Percentiles rank a stretch among this genome's conserved stretches.
These are phyloP conservation scores for Wickerhamiella occidentalis DNA, from an alignment of 805 yeast species.

Conservation along the genomic window DNA sequence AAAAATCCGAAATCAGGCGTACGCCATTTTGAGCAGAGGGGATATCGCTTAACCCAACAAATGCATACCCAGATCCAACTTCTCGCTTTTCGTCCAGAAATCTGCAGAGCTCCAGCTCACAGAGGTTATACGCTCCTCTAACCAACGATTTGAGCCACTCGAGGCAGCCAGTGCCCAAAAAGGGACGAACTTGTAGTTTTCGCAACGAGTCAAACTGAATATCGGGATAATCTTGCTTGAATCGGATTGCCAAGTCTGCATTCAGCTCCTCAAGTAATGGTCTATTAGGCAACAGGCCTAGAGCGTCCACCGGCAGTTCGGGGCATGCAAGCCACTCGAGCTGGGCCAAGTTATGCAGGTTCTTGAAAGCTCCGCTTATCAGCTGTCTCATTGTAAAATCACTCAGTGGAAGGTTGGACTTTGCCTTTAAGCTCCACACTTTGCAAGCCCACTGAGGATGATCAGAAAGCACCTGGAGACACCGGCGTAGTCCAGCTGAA, in stretches of 20 bases:
- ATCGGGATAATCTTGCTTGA: constrained; percentile 15
- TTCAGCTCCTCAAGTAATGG: constrained; percentile 14
- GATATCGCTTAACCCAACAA: constrained; percentile 19
- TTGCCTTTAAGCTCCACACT: constrained; percentile 18
- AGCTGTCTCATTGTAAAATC: constrained; percentile 21
- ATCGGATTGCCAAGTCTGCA: constrained; percentile 19
- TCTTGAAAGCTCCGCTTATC: constrained; percentile 18
- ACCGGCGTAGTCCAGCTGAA: constrained; percentile 25
- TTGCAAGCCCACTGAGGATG: constrained; percentile 13
- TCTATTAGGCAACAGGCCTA: constrained; percentile 17
- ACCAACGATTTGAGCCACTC: constrained; percentile 16
- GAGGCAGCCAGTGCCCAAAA: constrained; percentile 16
- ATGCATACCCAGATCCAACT: constrained; percentile 25
- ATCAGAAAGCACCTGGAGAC: constrained; percentile 21
- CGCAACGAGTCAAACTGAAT: constrained; percentile 17
- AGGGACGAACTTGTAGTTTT: constrained; percentile 22
- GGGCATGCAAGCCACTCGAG: constrained; percentile 29
- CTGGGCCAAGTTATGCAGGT: constrained; percentile 18
- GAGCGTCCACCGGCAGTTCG: constrained; percentile 23
- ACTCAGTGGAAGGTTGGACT: constrained; percentile 22
- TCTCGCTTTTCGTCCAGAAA: constrained; percentile 18
- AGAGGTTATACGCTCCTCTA: constrained; percentile 12
- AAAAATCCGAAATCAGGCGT: constrained; percentile 5
- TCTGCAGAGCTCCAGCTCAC: constrained; percentile 19
- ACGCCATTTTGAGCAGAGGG: not conserved